Evolutionary conservation across 2,329 filamentous ascomycete species (phyloP).

Genomic region (Venturia aucupariae): DNA sequence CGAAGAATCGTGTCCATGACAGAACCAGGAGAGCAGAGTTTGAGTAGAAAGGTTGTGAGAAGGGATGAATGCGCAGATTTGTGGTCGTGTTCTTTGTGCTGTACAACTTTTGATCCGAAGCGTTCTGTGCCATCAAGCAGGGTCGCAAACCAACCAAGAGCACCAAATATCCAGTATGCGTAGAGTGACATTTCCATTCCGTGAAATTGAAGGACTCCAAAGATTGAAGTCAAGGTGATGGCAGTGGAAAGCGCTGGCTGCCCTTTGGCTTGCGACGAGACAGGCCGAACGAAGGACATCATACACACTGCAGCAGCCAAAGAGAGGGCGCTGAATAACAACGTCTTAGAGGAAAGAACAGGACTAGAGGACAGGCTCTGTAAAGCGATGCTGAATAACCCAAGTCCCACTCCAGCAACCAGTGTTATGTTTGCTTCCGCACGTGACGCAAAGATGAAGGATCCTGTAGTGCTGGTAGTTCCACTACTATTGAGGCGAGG

Average conservation of each 20-base stretch:
- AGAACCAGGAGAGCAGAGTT: slow-evolving; percentile 59
- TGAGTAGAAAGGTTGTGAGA: slow-evolving; percentile 65
- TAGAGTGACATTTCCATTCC: background rate
- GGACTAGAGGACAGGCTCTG: slow-evolving; percentile 26
- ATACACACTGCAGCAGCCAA: slow-evolving; percentile 34
- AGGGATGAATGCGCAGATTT: slow-evolving; percentile 28
- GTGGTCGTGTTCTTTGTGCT: slow-evolving; percentile 17
- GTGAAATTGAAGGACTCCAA: slow-evolving; percentile 17
- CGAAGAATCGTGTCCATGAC: slow-evolving; percentile 76
- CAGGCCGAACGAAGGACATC: slow-evolving; percentile 26
- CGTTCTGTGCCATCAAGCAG: background rate
- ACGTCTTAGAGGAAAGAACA: slow-evolving; percentile 25
- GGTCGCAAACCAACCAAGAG: background rate
- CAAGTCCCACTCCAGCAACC: slow-evolving; percentile 30
- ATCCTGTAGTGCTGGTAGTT: background rate
- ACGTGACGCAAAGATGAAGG: slow-evolving; percentile 19
- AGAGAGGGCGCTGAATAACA: slow-evolving; percentile 31
- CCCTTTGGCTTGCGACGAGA: slow-evolving; percentile 22
- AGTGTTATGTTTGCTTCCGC: slow-evolving; percentile 36
- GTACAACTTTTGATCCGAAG: background rate
- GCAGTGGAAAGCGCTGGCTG: slow-evolving; percentile 25
- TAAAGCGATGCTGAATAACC: slow-evolving; percentile 27
- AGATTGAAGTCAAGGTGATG: slow-evolving; percentile 21
- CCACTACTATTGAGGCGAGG: slow-evolving; percentile 4
- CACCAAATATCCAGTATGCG: background rate